Base-by-base conservation (phyloP, 2,329 filamentous ascomycete species). In the Nemania serpens region DNA sequence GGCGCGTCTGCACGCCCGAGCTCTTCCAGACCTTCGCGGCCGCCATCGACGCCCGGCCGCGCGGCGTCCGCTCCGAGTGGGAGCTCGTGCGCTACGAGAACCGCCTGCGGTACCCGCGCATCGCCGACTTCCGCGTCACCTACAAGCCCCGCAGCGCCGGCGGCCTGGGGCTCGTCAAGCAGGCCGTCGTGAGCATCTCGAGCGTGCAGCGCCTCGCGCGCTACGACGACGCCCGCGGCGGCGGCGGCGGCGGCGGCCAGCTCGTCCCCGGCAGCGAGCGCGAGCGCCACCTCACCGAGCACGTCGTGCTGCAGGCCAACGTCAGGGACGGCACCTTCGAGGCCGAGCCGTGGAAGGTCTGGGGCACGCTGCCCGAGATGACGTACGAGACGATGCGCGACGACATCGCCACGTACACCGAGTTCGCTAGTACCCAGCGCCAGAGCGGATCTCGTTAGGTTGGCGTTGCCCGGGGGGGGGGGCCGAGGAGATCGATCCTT, bases 321-420 rank as follows among this genome's bases (percentile, higher is more conserved):
- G 64, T 83, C 45, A 75, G 81, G 69, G 76, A 75, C 48, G 74
- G 70, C 55, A 84, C 82, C 18, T 83, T 77, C 65, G 71, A 77
- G 70, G 73, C 79, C 58, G 75, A 73, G 29, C 77, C 80, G 2
- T 91, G 89, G 89, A 80, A 78, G 71, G 74, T 91, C 52, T 89
- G 88, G 83, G 88, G 89, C 13, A 88, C 85, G 18, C 76, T 84
- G 33, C 73, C 81, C 43, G 81, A 84, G 67, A 85, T 82, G 12
- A 82, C 80, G 1, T 70, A 82, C 2, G 76, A 84, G 62, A 65
- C 59, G 5, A 80, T 76, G 63, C 37, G 67, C 29, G 68, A 75
- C 7, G 76, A 70, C 2, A 1, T 43, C 2, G 46, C 55, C 7
- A 45, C 68, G 17, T 48, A 54, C 3, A 0, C 58, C 5, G 63